Percentiles rank a stretch among this genome's conserved stretches.
phyloP scores from a whole-genome alignment of 805 yeast species.

The Komagataella kurtzmanii region DNA sequence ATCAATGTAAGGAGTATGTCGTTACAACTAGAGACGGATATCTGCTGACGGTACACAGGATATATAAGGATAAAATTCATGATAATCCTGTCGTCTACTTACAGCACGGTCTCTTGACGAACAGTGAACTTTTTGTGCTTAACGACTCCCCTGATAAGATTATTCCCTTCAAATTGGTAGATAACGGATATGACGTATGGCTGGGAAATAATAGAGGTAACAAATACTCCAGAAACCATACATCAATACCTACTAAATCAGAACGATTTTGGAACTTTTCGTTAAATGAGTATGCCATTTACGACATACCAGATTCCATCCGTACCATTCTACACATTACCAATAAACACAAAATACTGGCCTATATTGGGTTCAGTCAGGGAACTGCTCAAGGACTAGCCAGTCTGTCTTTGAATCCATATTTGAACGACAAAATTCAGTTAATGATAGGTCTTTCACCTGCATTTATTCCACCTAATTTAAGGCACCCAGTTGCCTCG shows the following conservation, averaged over 20 bases:
- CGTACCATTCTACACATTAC: constrained; percentile 56
- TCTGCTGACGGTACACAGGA: constrained; percentile 62
- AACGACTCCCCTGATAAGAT: constrained; percentile 26
- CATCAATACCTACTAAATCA: constrained; percentile 21
- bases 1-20: constrained; percentile 62
- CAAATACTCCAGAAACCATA: constrained; percentile 79
- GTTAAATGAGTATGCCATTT: constrained; percentile 83
- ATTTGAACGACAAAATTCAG: constrained; percentile 42
- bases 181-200: constrained; percentile 89
- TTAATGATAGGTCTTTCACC: constrained; percentile 57
- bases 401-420: constrained; percentile 58
- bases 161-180: constrained; percentile 65
- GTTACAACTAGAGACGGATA: constrained; percentile 72
- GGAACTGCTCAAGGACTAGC: constrained; percentile 95
- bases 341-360: constrained; percentile 23
- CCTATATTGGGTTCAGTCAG: constrained; percentile 85
- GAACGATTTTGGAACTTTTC: constrained; percentile 80
- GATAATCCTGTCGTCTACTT: constrained; percentile 46
- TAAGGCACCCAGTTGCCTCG: constrained; percentile 48
- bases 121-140: constrained; percentile 56
- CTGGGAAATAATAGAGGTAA: constrained; percentile 88
- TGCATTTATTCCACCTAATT: constrained; percentile 86
- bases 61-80: constrained; percentile 11
- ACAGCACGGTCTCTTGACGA: constrained; percentile 89
- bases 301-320: constrained; percentile 78